Percentiles rank a stretch among this genome's conserved stretches.
phyloP scores from a whole-genome alignment of 179 eudicot genomes.

The Pouteria campechiana region DNA sequence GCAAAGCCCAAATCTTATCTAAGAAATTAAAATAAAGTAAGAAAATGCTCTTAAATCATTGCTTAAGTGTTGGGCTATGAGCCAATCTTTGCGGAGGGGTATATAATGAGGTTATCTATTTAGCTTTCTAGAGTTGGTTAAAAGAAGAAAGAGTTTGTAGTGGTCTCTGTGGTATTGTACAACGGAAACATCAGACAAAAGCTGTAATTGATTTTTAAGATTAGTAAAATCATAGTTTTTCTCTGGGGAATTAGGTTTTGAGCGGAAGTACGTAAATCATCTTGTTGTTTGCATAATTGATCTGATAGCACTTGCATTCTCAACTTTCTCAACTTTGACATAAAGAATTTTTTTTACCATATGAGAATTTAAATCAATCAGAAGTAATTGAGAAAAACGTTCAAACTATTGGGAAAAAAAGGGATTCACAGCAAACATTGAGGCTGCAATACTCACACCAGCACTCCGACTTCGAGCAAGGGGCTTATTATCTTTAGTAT shows the following conservation, averaged over 20 bases:
- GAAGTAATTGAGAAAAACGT: not conserved
- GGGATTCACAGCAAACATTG: not conserved
- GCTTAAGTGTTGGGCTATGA: too few species aligned
- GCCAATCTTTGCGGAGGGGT: too few species aligned
- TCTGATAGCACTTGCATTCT: not conserved
- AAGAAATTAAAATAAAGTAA: too few species aligned
- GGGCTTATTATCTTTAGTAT: constrained; percentile 15
- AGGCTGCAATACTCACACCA: constrained; percentile 24
- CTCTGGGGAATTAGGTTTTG: constrained; percentile 32
- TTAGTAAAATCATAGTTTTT: too few species aligned
- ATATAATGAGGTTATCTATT: too few species aligned
- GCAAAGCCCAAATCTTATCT: too few species aligned
- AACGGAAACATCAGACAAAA: too few species aligned
- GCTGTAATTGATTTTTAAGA: too few species aligned
- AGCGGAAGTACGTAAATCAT: not conserved
- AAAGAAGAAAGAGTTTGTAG: too few species aligned
- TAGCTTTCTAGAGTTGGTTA: too few species aligned
- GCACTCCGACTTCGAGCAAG: constrained; percentile 25
- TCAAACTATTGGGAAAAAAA: not conserved
- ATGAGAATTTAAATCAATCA: not conserved
- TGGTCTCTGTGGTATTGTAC: too few species aligned
- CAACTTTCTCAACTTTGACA: not conserved
- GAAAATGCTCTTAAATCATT: too few species aligned
- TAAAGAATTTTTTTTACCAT: not conserved
- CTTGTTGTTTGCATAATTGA: not conserved